Percentiles rank a stretch among this genome's conserved stretches.
Evolutionary conservation across 148 eudicot species (phyloP).

Genomic region (Spergularia bocconei): DNA sequence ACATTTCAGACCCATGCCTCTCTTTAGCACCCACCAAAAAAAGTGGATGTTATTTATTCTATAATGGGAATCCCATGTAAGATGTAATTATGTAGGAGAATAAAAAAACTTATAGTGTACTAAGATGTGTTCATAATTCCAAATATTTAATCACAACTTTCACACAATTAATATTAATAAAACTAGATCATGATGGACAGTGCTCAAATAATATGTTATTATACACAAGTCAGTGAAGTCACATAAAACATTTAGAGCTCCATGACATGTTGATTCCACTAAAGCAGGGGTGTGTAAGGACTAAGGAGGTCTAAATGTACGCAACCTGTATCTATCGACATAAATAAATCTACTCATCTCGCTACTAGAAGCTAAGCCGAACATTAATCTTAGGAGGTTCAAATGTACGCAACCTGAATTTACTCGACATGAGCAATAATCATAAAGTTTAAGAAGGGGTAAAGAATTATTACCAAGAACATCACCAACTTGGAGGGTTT

Average conservation of each 20-base stretch:
- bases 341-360: too few relatives aligned
- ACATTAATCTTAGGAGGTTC: too few relatives aligned
- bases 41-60: not conserved
- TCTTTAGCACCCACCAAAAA: not conserved
- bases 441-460: not conserved
- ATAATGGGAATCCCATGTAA: slow-evolving; percentile 1
- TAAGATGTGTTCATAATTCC: too few relatives aligned
- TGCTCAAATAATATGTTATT: not conserved
- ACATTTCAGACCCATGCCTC: not conserved
- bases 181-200: not conserved
- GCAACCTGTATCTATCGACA: too few relatives aligned
- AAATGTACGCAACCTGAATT: not conserved
- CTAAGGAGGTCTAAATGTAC: not conserved
- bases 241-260: not conserved
- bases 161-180: not conserved
- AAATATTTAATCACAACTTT: not conserved
- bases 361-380: too few relatives aligned
- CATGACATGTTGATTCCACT: not conserved
- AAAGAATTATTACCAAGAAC: slow-evolving; percentile 41
- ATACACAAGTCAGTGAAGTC: not conserved
- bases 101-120: not conserved
- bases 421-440: too few relatives aligned
- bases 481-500: slow-evolving; percentile 57
- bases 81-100: not conserved
- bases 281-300: too few relatives aligned